Base-by-base conservation (phyloP, 225 moss, liverwort and hornwort species). In the Physcomitrium patens region DNA sequence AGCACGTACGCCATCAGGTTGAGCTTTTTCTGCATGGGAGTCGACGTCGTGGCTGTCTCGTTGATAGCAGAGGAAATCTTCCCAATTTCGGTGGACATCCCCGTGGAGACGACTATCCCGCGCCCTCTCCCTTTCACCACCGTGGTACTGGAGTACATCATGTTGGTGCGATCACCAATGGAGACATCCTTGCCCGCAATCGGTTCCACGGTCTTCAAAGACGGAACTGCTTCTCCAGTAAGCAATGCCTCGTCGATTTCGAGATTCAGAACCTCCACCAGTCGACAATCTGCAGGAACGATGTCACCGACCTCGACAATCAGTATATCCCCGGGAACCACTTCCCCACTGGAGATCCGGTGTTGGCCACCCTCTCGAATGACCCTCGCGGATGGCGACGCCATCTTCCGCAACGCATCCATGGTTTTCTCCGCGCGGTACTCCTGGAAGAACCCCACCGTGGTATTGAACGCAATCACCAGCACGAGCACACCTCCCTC, bases 191-290 rank as follows among this genome's bases (percentile, higher is more conserved):
- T 50, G 6, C 47, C 66, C 3, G 27, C 11, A 18, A 73, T 77
- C 8, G 80, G 50, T 15, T 74, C 77, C 63, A 77, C 74, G 0
- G 73, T 74, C 61, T 84, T 84, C 66, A 77, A 53, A 47, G 74
- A 74, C 23, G 77, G 84, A n/a, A 84, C 44, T 10, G 84, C 80
- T 73, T 84, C 84, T 8, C 84, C 84, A 10, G 84, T 84, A 20
- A 84, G 77, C 58, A 89, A 65, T 27, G 89, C 89, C 58, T 89
- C 89, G 41, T 89, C 89, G 1, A 86, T 74, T 62, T 89, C 89
- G 41, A 89, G 18, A 58, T 89, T 89, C n/a, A 89, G 63, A 6
- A 86, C 76, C 63, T 89, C 89, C 70, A 68, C 52, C 5, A 89
- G 75, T 0, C 89, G 79, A 45, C 89, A 89, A 54, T 89, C 89